phyloP scores from a whole-genome alignment of 1,284 basidiomycete genomes.

The Tausonia pullulans region DNA sequence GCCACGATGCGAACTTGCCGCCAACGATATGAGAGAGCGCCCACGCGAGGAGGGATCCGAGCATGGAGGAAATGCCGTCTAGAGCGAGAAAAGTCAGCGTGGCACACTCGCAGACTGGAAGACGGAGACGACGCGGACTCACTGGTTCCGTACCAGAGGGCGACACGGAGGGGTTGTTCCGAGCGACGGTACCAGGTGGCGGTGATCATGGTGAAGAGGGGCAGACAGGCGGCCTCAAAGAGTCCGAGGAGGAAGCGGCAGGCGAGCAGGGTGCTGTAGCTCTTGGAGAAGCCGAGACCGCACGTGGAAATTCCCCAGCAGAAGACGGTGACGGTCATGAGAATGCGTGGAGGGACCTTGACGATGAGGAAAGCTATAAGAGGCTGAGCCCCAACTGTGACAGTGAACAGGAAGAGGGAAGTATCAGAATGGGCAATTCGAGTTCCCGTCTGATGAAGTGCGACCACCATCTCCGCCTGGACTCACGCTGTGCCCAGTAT shows the following conservation, averaged over 20 bases:
- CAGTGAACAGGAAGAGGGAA: too few relatives aligned
- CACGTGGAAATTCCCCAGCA: constrained; percentile 24
- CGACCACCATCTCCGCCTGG: too few relatives aligned
- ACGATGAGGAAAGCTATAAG: constrained; percentile 33
- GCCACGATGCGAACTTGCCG: constrained; percentile 27
- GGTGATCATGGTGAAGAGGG: constrained; percentile 35
- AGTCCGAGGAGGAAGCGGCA: constrained; percentile 33
- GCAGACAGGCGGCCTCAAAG: constrained; percentile 34
- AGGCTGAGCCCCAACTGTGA: constrained; percentile 33
- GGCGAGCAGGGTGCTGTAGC: constrained; percentile 25
- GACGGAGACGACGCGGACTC: too few relatives aligned
- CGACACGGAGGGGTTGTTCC: constrained; percentile 32
- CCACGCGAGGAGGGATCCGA: constrained; percentile 29
- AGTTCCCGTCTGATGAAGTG: too few relatives aligned
- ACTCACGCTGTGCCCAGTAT: constrained; percentile 21
- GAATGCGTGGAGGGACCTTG: constrained; percentile 8
- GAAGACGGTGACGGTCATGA: constrained; percentile 29
- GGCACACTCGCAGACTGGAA: background rate
- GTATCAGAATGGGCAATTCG: too few relatives aligned
- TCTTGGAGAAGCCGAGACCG: constrained; percentile 25
- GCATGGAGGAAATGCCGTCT: constrained; percentile 30
- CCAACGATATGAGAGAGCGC: constrained; percentile 29
- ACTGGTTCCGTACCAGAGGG: constrained; percentile 30
- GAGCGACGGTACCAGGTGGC: constrained; percentile 35
- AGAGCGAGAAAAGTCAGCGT: background rate